Conservation (phyloP, 768 basidiomycete genomes). For the Leccinum incarnatum region DNA sequence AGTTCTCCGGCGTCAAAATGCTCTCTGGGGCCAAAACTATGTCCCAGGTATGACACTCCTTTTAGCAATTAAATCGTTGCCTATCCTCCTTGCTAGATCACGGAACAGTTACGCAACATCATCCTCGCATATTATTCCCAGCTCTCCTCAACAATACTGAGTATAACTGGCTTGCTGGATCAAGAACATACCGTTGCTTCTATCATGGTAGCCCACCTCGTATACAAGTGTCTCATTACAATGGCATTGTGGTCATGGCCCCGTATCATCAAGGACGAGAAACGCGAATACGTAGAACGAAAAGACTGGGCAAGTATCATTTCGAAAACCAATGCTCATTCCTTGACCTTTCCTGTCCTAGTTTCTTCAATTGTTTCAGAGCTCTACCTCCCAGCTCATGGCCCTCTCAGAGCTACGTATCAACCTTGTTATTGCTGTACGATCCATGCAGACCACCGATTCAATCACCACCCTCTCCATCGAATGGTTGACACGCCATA, state of each 20-base stretch:
- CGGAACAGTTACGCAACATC: conserved; percentile 42
- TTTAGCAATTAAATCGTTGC: neutral
- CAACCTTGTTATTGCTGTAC: conserved; percentile 45
- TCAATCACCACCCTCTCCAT: conserved; percentile 46
- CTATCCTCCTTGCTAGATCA: conserved; percentile 18
- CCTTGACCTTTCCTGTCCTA: conserved; percentile 27
- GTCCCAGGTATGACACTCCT: conserved; percentile 45
- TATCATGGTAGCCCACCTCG: conserved; percentile 59
- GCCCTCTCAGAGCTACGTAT: conserved; percentile 57
- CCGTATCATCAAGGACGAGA: conserved; percentile 40
- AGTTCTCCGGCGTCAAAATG: conserved; percentile 70
- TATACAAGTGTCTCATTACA: conserved; percentile 74
- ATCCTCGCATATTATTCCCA: conserved; percentile 62
- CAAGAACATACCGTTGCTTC: conserved; percentile 41
- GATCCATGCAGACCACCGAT: conserved; percentile 31
- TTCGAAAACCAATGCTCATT: neutral
- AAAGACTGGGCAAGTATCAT: conserved; percentile 50
- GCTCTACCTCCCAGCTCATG: conserved; percentile 55
- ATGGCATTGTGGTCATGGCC: conserved; percentile 73
- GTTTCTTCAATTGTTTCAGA: conserved; percentile 62
- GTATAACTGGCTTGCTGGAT: conserved; percentile 35
- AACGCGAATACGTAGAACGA: conserved; percentile 43
- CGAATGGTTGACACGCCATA: conserved; percentile 62
- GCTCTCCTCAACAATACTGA: conserved; percentile 37
- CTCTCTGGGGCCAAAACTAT: conserved; percentile 63